Percentiles rank a stretch among this genome's conserved stretches.
phyloP scores from a whole-genome alignment of 2,329 filamentous ascomycete genomes.

The Knoxdaviesia capensis region DNA sequence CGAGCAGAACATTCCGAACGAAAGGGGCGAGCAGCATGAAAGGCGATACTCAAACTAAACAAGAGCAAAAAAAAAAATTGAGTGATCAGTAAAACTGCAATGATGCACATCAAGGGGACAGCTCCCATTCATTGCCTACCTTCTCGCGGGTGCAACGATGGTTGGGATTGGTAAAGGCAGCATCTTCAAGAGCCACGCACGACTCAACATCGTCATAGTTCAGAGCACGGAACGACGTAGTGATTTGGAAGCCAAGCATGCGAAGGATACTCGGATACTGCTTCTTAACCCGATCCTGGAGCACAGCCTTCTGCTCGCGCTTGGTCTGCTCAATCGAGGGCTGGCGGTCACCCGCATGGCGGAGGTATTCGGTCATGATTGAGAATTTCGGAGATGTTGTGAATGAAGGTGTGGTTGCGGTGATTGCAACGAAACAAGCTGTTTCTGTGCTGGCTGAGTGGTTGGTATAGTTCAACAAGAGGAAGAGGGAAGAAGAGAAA shows the following conservation, averaged over 20 bases:
- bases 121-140: slow-evolving; percentile 15
- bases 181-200: slow-evolving; percentile 32
- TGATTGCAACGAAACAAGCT: neutral
- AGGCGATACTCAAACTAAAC: slow-evolving; percentile 58
- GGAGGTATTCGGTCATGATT: neutral
- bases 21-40: slow-evolving; percentile 52
- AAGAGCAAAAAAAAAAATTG: neutral
- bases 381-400: neutral
- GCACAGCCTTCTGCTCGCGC: no score
- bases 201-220: slow-evolving; percentile 44
- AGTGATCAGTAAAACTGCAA: neutral
- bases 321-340: no score
- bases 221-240: slow-evolving; percentile 36
- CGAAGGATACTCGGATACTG: no score
- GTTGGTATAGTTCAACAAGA: no score
- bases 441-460: no score
- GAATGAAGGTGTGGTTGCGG: neutral
- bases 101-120: no score
- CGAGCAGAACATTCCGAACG: slow-evolving; percentile 61
- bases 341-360: no score
- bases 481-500: no score
- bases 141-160: slow-evolving; percentile 33
- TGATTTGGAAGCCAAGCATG: no score
- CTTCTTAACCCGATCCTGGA: no score
- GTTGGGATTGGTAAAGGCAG: slow-evolving; percentile 26